Evolutionary conservation across 768 basidiomycete species (phyloP).

Genomic region (Nevesoporus exiguus): DNA sequence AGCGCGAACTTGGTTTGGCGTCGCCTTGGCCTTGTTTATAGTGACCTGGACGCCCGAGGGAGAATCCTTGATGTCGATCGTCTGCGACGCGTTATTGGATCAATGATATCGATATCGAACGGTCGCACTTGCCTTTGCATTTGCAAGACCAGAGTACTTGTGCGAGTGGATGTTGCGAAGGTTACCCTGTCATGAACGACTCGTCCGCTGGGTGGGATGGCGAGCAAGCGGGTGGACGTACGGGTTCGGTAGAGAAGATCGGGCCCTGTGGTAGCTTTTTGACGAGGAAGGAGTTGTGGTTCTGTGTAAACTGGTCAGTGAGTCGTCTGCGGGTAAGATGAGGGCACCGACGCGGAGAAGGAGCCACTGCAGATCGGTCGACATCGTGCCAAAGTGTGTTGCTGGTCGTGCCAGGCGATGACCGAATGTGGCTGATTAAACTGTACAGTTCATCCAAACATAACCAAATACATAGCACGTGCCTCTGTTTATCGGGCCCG

Average conservation of each 20-base stretch:
- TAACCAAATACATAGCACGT: constrained; percentile 13
- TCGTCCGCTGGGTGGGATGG: constrained; percentile 1
- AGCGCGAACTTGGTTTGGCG: constrained; percentile 46
- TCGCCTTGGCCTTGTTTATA: constrained; percentile 62
- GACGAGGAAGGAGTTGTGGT: constrained; percentile 82
- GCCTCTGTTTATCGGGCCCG: too few species aligned
- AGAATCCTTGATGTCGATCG: constrained; percentile 59
- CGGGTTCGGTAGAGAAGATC: constrained; percentile 81
- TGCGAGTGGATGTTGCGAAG: constrained; percentile 84
- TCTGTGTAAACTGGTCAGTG: constrained; percentile 40
- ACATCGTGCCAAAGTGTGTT: constrained; percentile 55
- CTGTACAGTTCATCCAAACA: constrained; percentile 34
- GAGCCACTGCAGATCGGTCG: constrained; percentile 90
- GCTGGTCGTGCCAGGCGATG: constrained; percentile 16
- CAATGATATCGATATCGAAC: not conserved
- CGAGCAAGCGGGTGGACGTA: constrained; percentile 36
- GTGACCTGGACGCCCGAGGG: constrained; percentile 55
- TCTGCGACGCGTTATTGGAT: constrained; percentile 38
- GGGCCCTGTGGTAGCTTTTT: constrained; percentile 72
- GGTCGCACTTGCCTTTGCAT: constrained; percentile 58
- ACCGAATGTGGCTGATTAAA: constrained; percentile 30
- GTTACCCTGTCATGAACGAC: constrained; percentile 57
- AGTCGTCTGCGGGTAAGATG: not conserved
- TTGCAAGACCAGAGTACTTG: constrained; percentile 89
- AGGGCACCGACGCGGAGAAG: constrained; percentile 69